These are phyloP conservation scores for Hanseniaspora uvarum DNA, from an alignment of 1,139 yeast genomes.

Conservation along the genomic window DNA sequence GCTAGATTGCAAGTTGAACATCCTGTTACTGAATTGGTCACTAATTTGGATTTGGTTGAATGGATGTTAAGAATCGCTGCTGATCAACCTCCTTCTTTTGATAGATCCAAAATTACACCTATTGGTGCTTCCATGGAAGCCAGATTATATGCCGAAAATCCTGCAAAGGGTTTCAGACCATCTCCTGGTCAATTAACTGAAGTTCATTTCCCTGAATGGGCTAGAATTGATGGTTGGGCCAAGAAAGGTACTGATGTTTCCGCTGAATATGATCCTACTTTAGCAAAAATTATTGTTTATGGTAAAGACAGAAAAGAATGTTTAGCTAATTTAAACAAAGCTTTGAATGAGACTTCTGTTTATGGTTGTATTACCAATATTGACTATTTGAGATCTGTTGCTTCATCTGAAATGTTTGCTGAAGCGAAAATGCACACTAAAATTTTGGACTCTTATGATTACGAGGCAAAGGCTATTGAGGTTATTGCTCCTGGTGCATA, in stretches of 20 bases:
- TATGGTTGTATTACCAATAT: slow-evolving; percentile 83
- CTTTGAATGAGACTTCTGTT: slow-evolving; percentile 75
- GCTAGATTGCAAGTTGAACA: slow-evolving; percentile 97
- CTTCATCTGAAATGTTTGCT: slow-evolving; percentile 72
- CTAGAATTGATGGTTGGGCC: slow-evolving; percentile 92
- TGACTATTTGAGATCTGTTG: slow-evolving; percentile 79
- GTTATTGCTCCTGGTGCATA: slow-evolving; percentile 80
- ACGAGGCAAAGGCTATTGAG: slow-evolving; percentile 75
- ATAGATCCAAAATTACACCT: slow-evolving; percentile 42
- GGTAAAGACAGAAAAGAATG: slow-evolving; percentile 85
- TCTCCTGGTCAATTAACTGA: slow-evolving; percentile 91
- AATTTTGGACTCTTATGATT: slow-evolving; percentile 71
- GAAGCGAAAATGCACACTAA: slow-evolving; percentile 78
- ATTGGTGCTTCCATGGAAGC: slow-evolving; percentile 95
- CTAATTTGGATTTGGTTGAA: slow-evolving; percentile 88
- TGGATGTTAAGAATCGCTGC: slow-evolving; percentile 95
- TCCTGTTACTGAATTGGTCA: slow-evolving; percentile 90
- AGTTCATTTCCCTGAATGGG: slow-evolving; percentile 75
- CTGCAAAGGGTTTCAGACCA: slow-evolving; percentile 87
- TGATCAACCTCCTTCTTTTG: slow-evolving; percentile 70
- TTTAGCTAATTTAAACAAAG: slow-evolving; percentile 59
- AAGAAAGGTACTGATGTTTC: slow-evolving; percentile 79
- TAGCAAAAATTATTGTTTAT: slow-evolving; percentile 91
- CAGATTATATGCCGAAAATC: slow-evolving; percentile 90
- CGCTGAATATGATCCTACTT: slow-evolving; percentile 91